Percentiles rank a stretch among this genome's conserved stretches.
Conservation (phyloP, 139 green algal species). For the Yamagishiella unicocca region DNA sequence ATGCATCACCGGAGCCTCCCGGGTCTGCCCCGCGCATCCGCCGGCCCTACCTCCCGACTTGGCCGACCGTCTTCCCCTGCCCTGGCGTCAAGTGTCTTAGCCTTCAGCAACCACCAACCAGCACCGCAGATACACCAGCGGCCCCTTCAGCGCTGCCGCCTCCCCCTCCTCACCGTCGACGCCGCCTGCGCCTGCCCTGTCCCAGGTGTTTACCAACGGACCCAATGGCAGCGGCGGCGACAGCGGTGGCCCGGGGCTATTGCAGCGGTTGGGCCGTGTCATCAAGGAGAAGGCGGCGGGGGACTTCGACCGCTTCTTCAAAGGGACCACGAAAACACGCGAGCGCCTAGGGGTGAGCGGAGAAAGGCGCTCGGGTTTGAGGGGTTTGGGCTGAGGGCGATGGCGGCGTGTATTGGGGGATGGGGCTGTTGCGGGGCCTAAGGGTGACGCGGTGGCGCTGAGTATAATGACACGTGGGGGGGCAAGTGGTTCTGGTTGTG, state of each 20-base stretch:
- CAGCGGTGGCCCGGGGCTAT: conserved; percentile 36
- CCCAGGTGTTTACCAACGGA: not conserved
- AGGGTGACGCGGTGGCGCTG: too few relatives aligned
- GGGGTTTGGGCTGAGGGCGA: too few relatives aligned
- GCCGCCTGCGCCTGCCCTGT: not conserved
- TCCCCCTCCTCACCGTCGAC: not conserved
- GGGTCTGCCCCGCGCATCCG: too few relatives aligned
- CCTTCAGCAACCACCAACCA: not conserved
- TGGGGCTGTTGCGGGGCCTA: not conserved
- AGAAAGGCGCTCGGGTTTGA: too few relatives aligned
- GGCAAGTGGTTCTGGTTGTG: too few relatives aligned
- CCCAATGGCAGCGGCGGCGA: not conserved
- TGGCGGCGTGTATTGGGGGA: too few relatives aligned
- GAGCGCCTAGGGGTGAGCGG: conserved; percentile 87
- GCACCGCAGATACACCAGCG: not conserved
- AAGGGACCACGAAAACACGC: conserved; percentile 92
- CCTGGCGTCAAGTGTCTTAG: too few relatives aligned
- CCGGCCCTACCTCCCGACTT: too few relatives aligned
- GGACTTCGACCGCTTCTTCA: conserved; percentile 90
- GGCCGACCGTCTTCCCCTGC: too few relatives aligned
- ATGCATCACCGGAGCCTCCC: too few relatives aligned
- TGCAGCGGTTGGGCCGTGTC: conserved; percentile 85
- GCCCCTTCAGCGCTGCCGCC: not conserved
- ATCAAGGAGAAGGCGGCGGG: conserved; percentile 93
- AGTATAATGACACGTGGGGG: too few relatives aligned